Evolutionary conservation across 163 green algal species (phyloP), one percentile per base, ranked within the genome.

Genomic region (Smithsoniella earleae): DNA sequence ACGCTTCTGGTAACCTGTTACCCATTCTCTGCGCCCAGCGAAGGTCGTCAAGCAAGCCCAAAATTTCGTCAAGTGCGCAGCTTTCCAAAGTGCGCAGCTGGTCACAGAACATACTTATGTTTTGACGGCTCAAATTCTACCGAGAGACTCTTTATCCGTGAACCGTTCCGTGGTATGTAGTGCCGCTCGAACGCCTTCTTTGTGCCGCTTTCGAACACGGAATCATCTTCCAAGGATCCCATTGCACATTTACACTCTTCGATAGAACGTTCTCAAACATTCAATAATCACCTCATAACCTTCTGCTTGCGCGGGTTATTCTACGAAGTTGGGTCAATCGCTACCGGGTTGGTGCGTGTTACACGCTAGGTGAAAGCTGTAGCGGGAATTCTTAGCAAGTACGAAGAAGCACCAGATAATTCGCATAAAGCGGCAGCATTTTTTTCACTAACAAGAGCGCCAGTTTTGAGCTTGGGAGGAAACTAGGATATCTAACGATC

Each of bases 1-100:
- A n/a, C 58, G 6, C 25, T 69, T 69, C n/a, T 34, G 31, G 58
- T 43, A 69, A 69, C 58, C 58, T 69, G 58, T 69, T 31, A 69
- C 58, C 58, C 58, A 69, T 34, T 69, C 58, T 34, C 58, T 69
- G 27, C 25, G 43, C 25, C 20, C 52, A 33, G 52, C 52, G 52
- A 36, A 22, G 6, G 6, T 13, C 6, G 13, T 33, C 20, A 36
- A 54, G 16, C 18, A 18, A 27, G 18, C 43, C 16, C 18, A 18
- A 54, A 54, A 16, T 27, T 18, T 54, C 16, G 43, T 16, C 43
- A 54, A 25, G 44, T 25, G 44, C 20, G 44, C 44, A 54, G 44
- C 44, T 25, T 54, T 54, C n/a, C n/a, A n/a, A n/a, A n/a, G n/a
- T 13, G 40, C 13, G 52, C 22, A 22, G 8, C 20, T 8, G 58